A percentile compares a stretch with the other conserved stretches of the same genome.
Evolutionary conservation across 176 grass and related monocot species (phyloP).

Genomic region (Musa itinerans): DNA sequence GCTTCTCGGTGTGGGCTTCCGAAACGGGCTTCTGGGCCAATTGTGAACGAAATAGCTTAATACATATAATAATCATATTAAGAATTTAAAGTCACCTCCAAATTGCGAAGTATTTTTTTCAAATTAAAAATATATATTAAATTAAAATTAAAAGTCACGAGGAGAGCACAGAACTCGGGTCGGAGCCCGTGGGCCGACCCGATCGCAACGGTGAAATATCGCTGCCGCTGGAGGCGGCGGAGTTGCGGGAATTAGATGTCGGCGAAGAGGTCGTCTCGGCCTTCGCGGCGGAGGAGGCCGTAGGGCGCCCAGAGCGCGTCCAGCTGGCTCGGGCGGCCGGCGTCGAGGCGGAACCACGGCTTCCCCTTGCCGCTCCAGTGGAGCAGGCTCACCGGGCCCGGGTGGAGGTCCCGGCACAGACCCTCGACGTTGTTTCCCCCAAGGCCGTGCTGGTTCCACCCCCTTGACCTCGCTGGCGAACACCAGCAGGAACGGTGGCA

Average conservation of each 20-base stretch:
- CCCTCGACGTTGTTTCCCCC: conserved; percentile 85
- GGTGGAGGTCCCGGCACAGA: conserved; percentile 73
- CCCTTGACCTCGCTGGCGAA: conserved; percentile 87
- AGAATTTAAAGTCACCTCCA: no score
- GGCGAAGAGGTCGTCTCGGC: no score
- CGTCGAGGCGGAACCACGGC: conserved; percentile 83
- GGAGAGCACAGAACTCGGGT: not conserved
- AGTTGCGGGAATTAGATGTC: no score
- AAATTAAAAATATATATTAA: no score
- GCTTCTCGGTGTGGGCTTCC: no score
- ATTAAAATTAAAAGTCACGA: no score
- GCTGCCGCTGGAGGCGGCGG: conserved; percentile 6
- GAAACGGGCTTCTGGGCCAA: no score
- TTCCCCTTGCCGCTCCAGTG: conserved; percentile 99
- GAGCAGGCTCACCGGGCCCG: conserved; percentile 72
- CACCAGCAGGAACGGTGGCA: conserved; percentile 80
- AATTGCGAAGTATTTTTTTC: no score
- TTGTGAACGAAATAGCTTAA: no score
- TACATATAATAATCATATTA: no score
- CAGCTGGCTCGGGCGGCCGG: conserved; percentile 58
- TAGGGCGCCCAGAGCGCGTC: conserved; percentile 87
- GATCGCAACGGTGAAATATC: not conserved
- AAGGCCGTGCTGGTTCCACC: conserved; percentile 98
- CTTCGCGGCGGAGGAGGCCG: no score
- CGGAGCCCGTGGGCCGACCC: not conserved